Base-by-base conservation (phyloP, 2,329 filamentous ascomycete genomes). In the Penicillium sp. region DNA sequence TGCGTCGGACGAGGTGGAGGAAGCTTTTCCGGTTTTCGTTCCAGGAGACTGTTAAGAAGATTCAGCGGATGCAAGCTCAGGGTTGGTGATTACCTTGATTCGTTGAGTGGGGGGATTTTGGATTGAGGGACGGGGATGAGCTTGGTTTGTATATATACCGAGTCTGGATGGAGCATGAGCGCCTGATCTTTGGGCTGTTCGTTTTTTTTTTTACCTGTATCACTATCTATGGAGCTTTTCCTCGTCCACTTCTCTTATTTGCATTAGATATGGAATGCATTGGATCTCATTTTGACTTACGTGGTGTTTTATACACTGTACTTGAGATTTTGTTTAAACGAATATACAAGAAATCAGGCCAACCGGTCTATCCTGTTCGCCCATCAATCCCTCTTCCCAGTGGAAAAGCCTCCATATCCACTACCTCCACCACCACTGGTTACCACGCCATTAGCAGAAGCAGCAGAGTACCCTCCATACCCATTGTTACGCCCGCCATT, bases 401-500 rank as follows among this genome's bases (percentile, higher is more conserved):
- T 70, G n/a, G 67, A 58, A 62, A 76, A 76, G 4, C 75, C 76
- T 37, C 74, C 73, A 68, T 76, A 73, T 34, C 74, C 76, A 68
- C 34, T 22, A 37, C 42, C 41, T 45, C 63, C 69, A 53, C 55
- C 63, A 58, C 73, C 70, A 71, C 45, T 56, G n/a, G 42, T 41
- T 6, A 39, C 48, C 20, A 25, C 35, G 7, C 47, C 52, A 47
- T 55, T 58, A 4, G 37, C 28, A 53, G 69, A 65, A 57, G 73
- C 69, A 64, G 79, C 70, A 64, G 82, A 77, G 67, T 86, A 85
- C 52, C 81, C 82, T 45, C 84, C 84, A 74, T 87, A 85, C 55
- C 82, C 79, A 77, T 81, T 85, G 63, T 83, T 68, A 60, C 82
- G 72, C 43, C 81, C 74, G 78, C 83, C 64, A 82, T 81, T 56